phyloP scores from a whole-genome alignment of 805 yeast genomes.

The Ogataea kodamae region DNA sequence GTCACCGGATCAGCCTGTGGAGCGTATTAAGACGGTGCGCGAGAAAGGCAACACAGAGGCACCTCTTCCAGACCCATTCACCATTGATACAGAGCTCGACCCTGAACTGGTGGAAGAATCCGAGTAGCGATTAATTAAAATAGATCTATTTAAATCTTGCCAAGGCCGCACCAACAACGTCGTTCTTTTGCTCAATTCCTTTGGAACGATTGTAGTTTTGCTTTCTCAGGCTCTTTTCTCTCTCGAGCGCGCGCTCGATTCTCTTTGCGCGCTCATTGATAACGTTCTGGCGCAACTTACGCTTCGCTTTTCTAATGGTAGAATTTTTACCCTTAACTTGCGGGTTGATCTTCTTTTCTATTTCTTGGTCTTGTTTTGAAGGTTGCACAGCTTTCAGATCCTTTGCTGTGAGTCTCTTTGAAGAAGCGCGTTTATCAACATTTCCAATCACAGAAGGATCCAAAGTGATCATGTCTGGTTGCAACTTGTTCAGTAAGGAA shows the following conservation, averaged over 20 bases:
- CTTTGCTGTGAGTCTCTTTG: conserved; percentile 59
- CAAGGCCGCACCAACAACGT: conserved; percentile 47
- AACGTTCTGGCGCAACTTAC: conserved; percentile 82
- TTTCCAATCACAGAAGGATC: conserved; percentile 87
- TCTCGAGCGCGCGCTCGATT: conserved; percentile 66
- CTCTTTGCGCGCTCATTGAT: conserved; percentile 81
- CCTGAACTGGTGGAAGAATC: conserved; percentile 27
- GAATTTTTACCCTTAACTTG: conserved; percentile 79
- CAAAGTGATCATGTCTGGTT: conserved; percentile 87
- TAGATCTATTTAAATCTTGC: conserved; percentile 40
- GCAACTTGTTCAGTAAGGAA: conserved; percentile 76
- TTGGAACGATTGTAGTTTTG: conserved; percentile 41
- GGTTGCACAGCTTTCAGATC: conserved; percentile 45
- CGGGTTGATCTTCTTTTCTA: conserved; percentile 59
- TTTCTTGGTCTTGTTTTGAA: conserved; percentile 36
- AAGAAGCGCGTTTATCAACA: conserved; percentile 67
- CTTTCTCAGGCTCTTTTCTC: conserved; percentile 69
- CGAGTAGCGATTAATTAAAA: conserved; percentile 14
- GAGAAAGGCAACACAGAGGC: conserved; percentile 73
- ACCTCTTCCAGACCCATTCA: conserved; percentile 69
- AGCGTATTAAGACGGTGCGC: conserved; percentile 77
- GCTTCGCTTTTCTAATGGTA: conserved; percentile 69
- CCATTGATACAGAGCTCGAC: conserved; percentile 45
- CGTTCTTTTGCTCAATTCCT: conserved; percentile 52
- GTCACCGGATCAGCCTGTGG: conserved; percentile 55